phyloP scores from a whole-genome alignment of 257 asterid genomes.

The Nicotiana undulata region DNA sequence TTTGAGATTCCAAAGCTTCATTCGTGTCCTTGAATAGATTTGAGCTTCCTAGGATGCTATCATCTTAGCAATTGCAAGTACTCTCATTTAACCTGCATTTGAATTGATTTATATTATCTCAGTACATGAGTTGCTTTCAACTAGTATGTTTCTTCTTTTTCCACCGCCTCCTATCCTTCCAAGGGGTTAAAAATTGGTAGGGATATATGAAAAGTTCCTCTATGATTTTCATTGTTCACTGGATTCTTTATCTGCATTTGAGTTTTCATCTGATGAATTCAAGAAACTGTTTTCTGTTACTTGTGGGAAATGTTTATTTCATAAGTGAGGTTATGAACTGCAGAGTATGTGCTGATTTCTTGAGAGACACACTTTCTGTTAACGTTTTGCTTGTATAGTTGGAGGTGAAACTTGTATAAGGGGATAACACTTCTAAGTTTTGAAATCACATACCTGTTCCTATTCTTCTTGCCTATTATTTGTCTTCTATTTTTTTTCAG shows the following conservation, averaged over 20 bases:
- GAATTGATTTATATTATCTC: not conserved
- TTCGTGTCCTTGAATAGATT: too few species aligned
- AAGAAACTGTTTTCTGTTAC: not conserved
- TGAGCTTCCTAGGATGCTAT: too few species aligned
- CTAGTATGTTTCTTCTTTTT: not conserved
- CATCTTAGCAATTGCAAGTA: not conserved
- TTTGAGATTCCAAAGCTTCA: too few species aligned
- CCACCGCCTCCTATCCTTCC: not conserved
- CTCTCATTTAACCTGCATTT: not conserved
- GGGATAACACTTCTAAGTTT: not conserved
- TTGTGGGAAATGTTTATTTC: not conserved
- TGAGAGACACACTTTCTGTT: not conserved
- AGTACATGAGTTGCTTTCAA: not conserved
- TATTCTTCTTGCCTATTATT: not conserved
- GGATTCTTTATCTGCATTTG: not conserved
- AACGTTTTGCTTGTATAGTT: not conserved
- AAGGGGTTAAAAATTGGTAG: not conserved
- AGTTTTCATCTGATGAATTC: not conserved
- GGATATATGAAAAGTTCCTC: not conserved
- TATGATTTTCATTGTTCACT: not conserved
- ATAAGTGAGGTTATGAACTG: not conserved
- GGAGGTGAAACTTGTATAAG: not conserved
- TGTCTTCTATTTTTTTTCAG: not conserved
- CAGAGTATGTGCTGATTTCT: not conserved
- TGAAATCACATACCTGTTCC: not conserved